Percentiles rank a stretch among this genome's conserved stretches.
Evolutionary conservation across 441 rosid genomes (phyloP).

Genomic region (Pelargonium australe): DNA sequence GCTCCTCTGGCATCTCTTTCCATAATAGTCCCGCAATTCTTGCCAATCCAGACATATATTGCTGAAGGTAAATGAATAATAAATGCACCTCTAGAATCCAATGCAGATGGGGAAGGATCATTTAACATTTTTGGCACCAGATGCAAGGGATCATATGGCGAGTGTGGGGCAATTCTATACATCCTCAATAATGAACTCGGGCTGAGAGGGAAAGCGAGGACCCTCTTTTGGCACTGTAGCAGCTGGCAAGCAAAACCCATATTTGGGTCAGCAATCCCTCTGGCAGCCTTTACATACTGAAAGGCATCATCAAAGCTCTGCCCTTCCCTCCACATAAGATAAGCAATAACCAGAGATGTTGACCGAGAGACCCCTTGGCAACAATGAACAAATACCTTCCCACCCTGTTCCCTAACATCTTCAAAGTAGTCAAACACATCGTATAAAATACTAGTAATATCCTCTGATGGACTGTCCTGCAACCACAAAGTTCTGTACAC

Average conservation of each 20-base stretch:
- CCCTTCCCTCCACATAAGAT: constrained; percentile 97
- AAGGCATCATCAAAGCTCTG: constrained; percentile 97
- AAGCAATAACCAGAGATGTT: constrained; percentile 91
- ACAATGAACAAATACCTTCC: constrained; percentile 93
- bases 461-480: constrained; percentile 97
- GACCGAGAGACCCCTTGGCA: constrained; percentile 97
- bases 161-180: constrained; percentile 87
- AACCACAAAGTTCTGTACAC: constrained; percentile 90
- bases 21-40: constrained; percentile 67
- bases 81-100: constrained; percentile 97
- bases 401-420: constrained; percentile 83
- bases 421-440: constrained; percentile 98
- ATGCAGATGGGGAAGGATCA: constrained; percentile 63
- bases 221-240: constrained; percentile 92
- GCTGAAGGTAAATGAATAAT: constrained; percentile 77
- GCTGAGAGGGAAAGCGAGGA: constrained; percentile 89
- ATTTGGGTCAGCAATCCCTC: constrained; percentile 96
- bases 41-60: constrained; percentile 83
- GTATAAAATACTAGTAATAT: constrained; percentile 86
- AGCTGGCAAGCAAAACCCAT: constrained; percentile 99
- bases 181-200: constrained; percentile 89
- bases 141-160: constrained; percentile 94
- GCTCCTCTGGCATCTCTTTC: constrained; percentile 96
- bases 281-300: constrained; percentile 86
- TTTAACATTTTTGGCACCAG: constrained; percentile 88